phyloP scores from a whole-genome alignment of 345 rosid genomes.

The Trapa incisa region DNA sequence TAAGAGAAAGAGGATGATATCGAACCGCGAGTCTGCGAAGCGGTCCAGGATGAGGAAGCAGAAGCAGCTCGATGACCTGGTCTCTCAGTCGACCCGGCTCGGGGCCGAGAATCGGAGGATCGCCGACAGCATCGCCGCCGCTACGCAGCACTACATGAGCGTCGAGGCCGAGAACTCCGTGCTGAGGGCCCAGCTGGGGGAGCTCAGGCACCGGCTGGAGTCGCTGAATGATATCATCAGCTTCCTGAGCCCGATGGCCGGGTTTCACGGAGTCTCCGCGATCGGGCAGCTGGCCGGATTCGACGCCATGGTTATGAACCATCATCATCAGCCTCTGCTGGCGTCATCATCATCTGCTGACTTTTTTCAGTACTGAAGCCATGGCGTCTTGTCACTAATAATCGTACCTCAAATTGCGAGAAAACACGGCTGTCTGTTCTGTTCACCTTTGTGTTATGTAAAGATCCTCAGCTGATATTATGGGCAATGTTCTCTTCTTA shows the following conservation, averaged over 20 bases:
- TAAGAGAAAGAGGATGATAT: conserved; percentile 78
- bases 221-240: conserved; percentile 54
- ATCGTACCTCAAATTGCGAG: too few relatives aligned
- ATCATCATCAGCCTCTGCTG: not conserved
- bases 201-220: conserved; percentile 51
- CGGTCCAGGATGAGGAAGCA: conserved; percentile 88
- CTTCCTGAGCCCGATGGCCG: conserved; percentile 19
- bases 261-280: conserved; percentile 1
- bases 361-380: not conserved
- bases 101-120: conserved; percentile 49
- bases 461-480: too few relatives aligned
- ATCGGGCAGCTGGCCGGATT: not conserved
- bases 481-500: too few relatives aligned
- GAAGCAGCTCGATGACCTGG: conserved; percentile 68
- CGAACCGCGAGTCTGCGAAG: conserved; percentile 90
- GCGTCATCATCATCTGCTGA: not conserved
- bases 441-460: too few relatives aligned
- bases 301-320: not conserved
- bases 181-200: conserved; percentile 55
- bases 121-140: conserved; percentile 40
- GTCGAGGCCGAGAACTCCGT: conserved; percentile 69
- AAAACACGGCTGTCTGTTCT: too few relatives aligned
- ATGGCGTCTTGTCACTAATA: too few relatives aligned
- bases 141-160: conserved; percentile 35
- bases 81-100: conserved; percentile 40